Evolutionary conservation across 2,329 filamentous ascomycete genomes (phyloP).

Genomic region (Trichoderma cornu-damae): DNA sequence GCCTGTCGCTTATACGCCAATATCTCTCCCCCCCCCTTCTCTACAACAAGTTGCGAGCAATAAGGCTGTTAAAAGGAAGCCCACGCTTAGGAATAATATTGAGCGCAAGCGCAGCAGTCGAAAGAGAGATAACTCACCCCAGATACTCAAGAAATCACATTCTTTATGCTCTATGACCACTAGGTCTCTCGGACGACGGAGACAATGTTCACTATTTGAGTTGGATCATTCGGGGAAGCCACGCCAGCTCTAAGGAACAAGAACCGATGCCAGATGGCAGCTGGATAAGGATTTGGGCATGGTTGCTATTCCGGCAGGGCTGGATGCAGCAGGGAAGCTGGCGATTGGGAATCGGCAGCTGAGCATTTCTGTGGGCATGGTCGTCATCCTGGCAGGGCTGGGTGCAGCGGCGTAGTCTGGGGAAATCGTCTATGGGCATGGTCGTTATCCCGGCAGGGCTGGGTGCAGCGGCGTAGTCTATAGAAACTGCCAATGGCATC

Average conservation of each 20-base stretch:
- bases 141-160: background rate
- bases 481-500: slow-evolving; percentile 2
- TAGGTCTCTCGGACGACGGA: background rate
- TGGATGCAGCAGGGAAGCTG: slow-evolving; percentile 1
- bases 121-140: too few species aligned
- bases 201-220: background rate
- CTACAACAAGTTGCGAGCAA: background rate
- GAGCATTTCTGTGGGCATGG: background rate
- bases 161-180: background rate
- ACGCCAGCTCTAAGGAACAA: background rate
- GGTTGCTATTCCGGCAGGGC: slow-evolving; percentile 7
- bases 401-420: slow-evolving; percentile 7
- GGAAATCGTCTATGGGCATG: too few species aligned
- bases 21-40: too few species aligned
- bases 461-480: slow-evolving; percentile 8
- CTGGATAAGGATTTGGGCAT: slow-evolving; percentile 1
- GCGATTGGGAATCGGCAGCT: background rate
- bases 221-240: background rate
- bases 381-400: slow-evolving; percentile 11
- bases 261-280: background rate
- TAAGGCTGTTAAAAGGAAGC: too few species aligned
- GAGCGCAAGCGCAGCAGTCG: background rate
- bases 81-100: background rate
- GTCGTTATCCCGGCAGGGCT: slow-evolving; percentile 11
- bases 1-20: too few species aligned